Evolutionary conservation across 306 rosid species (phyloP), one percentile per base, ranked within the genome.

Genomic region (Luffa acutangula): DNA sequence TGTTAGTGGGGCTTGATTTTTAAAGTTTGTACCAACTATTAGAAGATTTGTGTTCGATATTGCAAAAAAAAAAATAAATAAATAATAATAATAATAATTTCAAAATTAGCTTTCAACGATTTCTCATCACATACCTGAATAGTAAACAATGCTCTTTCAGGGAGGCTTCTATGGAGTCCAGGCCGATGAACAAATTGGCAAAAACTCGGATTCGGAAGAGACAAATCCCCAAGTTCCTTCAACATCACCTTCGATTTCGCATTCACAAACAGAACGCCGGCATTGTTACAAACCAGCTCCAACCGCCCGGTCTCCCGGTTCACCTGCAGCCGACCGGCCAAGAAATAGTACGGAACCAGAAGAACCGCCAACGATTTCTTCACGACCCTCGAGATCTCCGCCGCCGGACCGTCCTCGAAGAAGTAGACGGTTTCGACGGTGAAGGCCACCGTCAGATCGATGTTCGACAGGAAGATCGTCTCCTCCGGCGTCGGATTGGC

Each of bases 201-300:
- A 33, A 90, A 82, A 67, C 75, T 58, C 0, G 76, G 78, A 80
- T 87, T 87, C 7, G 91, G 90, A 18, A 81, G 57, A 51, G 79
- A 81, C 77, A 86, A 67, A 36, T 31, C 78, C 17, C 89, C 88
- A 58, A 83, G 78, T 7, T 90, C 90, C 21, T 74, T 48, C 83
- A 90, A 59, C 86, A 36, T 83, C 17, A 64, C 73, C 8, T 71
- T 79, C 10, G 85, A 85, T 76, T 14, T 86, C 0, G 91, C 90
- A 2, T 82, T 81, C 7, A 69, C 90, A 36, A 85, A 87, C 9
- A 88, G 65, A 9, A 86, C 53, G 31, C 94, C 94, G 10, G 83
- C 86, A 2, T 64, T 84, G n/a, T 90, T 90, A 34, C 94, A 90
- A 6, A 85, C 88, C 4, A 88, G 86, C 70, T 87, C 94, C 6